Base-by-base conservation (phyloP, 2,329 filamentous ascomycete genomes). In the Purpureocillium takamizusanense region DNA sequence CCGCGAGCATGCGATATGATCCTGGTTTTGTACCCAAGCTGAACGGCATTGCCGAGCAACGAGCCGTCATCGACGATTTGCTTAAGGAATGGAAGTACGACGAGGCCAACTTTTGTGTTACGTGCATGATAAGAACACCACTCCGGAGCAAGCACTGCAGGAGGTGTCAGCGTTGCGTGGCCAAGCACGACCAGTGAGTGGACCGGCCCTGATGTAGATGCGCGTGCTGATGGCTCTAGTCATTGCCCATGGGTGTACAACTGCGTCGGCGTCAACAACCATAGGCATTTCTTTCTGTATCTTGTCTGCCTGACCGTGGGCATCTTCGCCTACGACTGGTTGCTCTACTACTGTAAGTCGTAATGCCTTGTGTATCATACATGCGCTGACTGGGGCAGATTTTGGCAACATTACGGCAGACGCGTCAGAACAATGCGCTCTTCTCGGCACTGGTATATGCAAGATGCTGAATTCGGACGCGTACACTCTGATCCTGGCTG, bases 191-290 rank as follows among this genome's bases (percentile, higher is more conserved):
- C 56, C 92, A 98, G 87, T 94, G 65, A 72, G 86, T 48, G 15
- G 12, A 5, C 16, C 35, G 4, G 9, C 16, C 27, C 13, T 13
- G 28, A 3, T 4, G 25, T 4, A 8, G 12, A 4, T 3, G 31
- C 18, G 13, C 7, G 4, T 10, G 21, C 39, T 42, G 25, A 44
- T 35, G 4, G 7, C 2, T 21, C 4, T 40, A 94, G 87, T 55
- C 92, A 98, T 57, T 98, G 92, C 54, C 92, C 92, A 0, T 98
- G 92, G 92, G 86, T 97, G 17, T 85, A 94, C 63, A 97, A 95
- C 61, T 98, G 92, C 53, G 78, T 98, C 31, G 92, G 86, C 32
- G 77, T 92, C 46, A 97, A 97, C 66, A 98, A 97, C 59, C 85
- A 97, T 54, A 81, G 92, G 12, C 89, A 95, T 51, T 98, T 98